Base-by-base conservation (phyloP, 352 stramenopile genomes). In the Pythium phragmitis region DNA sequence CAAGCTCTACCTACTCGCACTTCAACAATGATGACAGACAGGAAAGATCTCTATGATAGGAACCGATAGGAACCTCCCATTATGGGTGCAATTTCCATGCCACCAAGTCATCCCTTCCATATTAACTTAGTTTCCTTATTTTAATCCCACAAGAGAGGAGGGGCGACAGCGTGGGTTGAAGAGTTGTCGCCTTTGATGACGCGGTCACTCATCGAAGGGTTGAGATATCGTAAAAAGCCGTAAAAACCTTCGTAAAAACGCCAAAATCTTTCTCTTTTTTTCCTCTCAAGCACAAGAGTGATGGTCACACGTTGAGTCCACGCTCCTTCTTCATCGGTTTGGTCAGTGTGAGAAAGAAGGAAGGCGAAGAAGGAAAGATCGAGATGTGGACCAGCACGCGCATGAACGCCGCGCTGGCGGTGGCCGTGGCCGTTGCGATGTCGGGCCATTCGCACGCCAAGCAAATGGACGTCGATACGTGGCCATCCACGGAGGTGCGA, bases 391-490 rank as follows among this genome's bases (percentile, higher is more conserved):
- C 59, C 12, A 63, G 65, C 47, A 47, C 54, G 21, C 57, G 53
- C 30, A 52, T 39, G 34, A 39, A n/a, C 48, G 55, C 48, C 12
- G 51, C 57, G 17, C 43, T 74, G 49, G 61, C 57, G 19, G 60
- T 63, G 14, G 63, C 69, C 52, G 59, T 74, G 41, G 59, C 42
- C n/a, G 53, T 73, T 13, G 46, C 50, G 33, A 54, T 39, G 3
- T 69, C 72, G n/a, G 43, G 69, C 3, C 69, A 69, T 33, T 46
- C 47, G 1, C 19, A 69, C 4, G 57, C 70, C 34, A 79, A 77
- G 51, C 69, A 75, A 30, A 90, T 90, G 80, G 84, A 94, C 52
- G 82, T 94, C 41, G 82, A 94, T 49, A 76, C 85, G 60, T 94
- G 86, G 86, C 86, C 86, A 34, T 92, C 86, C 8, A 82, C 74